Conservation (phyloP, 495 filamentous ascomycete species). For the Penicillium goetzii region DNA sequence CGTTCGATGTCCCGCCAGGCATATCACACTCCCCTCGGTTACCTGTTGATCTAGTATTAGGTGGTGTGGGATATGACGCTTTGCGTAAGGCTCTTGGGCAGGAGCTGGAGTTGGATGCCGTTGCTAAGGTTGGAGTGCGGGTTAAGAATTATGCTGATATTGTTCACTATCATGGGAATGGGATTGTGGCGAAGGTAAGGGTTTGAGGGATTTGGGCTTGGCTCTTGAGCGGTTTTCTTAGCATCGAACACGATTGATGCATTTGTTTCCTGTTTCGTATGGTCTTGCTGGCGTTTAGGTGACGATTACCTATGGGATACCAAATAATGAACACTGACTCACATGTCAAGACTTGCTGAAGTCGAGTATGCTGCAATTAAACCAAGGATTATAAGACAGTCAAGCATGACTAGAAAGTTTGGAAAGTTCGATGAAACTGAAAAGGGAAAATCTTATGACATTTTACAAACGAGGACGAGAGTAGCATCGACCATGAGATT, state of each 20-base stretch:
- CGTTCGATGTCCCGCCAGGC: conserved; percentile 80
- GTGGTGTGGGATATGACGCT: conserved; percentile 79
- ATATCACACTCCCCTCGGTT: conserved; percentile 68
- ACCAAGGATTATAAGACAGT: not conserved
- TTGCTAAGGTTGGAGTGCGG: conserved; percentile 69
- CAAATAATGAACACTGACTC: conserved; percentile 1
- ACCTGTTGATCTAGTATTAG: conserved; percentile 78
- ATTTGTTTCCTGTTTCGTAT: not conserved
- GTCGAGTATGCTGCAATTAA: no score
- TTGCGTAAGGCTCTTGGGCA: conserved; percentile 85
- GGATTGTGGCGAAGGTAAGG: conserved; percentile 74
- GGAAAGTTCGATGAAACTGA: not conserved
- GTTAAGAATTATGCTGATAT: conserved; percentile 72
- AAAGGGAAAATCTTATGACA: conserved; percentile 6
- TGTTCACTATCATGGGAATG: conserved; percentile 70
- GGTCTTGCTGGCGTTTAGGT: conserved; percentile 5
- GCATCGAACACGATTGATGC: conserved; percentile 4
- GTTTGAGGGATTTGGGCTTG: conserved; percentile 41
- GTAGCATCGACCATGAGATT: conserved; percentile 1
- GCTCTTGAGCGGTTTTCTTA: not conserved
- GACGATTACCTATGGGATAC: not conserved
- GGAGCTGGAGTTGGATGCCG: conserved; percentile 74
- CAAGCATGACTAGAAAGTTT: not conserved
- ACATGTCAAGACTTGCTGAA: no score
- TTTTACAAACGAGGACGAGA: conserved; percentile 11